phyloP scores from a whole-genome alignment of 176 grass and related monocot genomes.

The Guadua angustifolia region DNA sequence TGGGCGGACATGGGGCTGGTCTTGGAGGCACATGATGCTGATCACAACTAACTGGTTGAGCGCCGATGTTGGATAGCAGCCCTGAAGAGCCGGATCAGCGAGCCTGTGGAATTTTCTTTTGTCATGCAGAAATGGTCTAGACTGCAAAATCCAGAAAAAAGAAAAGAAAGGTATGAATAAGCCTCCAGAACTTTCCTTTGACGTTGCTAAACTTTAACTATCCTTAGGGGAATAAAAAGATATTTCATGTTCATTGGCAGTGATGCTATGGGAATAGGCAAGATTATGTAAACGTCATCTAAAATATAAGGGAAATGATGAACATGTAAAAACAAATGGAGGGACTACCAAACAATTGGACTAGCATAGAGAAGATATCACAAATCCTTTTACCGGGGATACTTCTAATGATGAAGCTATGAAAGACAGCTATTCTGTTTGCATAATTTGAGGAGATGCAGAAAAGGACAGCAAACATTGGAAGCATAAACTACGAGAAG shows the following conservation, averaged over 20 bases:
- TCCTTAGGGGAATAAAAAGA: no score
- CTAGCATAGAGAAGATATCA: not conserved
- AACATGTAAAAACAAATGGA: not conserved
- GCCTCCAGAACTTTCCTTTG: not conserved
- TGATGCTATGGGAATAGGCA: not conserved
- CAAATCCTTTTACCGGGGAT: not conserved
- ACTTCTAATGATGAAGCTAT: not conserved
- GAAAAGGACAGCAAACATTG: not conserved
- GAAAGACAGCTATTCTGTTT: not conserved
- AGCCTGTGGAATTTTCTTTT: conserved; percentile 72
- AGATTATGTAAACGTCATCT: not conserved
- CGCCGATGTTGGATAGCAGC: conserved; percentile 61
- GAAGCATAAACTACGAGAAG: conserved; percentile 1
- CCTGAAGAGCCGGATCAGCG: conserved; percentile 72
- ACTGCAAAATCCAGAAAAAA: conserved; percentile 52
- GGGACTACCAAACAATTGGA: not conserved
- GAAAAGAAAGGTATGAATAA: not conserved
- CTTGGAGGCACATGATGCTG: conserved; percentile 91
- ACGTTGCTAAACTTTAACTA: not conserved
- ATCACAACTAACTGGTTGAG: conserved; percentile 85
- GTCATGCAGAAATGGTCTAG: conserved; percentile 74
- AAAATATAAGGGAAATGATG: not conserved
- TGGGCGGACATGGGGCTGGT: conserved; percentile 84
- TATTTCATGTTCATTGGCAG: not conserved
- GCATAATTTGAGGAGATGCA: not conserved